Evolutionary conservation across 1,284 basidiomycete genomes (phyloP), one percentile per base, ranked within the genome.

Genomic region (Anthracocystis walkeri): DNA sequence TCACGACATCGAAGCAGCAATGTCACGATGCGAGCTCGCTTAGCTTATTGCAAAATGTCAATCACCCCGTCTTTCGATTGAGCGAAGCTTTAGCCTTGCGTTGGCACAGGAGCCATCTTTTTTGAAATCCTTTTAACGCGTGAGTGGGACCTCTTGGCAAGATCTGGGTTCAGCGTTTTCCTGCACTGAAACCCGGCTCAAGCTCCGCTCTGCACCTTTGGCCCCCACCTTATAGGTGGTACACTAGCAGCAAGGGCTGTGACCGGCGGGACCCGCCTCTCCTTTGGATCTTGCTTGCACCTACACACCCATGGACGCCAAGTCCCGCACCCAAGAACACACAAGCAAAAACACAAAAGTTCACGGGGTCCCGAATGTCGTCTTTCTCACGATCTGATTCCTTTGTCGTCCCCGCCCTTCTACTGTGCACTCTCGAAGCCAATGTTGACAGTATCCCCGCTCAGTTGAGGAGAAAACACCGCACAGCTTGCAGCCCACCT

Each of bases 311-410:
- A 31, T n/a, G 42, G 46, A 61, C 44, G 59, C 65, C 65, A 62
- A 68, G 65, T 38, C 25, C 50, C 59, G 59, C 18, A 54, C 55
- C 38, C 44, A 56, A 51, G 53, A 45, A 44, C 45, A 16, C 35
- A 38, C 35, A 33, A 33, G 6, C 31, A 33, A 21, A 41, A 46
- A 18, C 21, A 21, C 29, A 46, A 18, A 27, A 54, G 21, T 31
- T 46, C 27, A 41, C n/a, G 29, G 33, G 50, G 33, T 23, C 14
- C 50, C 50, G 21, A 25, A 27, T 11, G 20, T 38, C n/a, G 33
- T 51, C 29, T 35, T 14, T 12, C 49, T 51, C 31, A 40, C 11
- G 21, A 31, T 20, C 49, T 11, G 27, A n/a, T n/a, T 25, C 23
- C 23, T 25, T 14, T 14, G 35, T 38, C 35, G 12, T 33, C 31